A percentile compares a stretch with the other conserved stretches of the same genome.
phyloP scores from a whole-genome alignment of 2,329 filamentous ascomycete genomes.

The Beauveria varroae region DNA sequence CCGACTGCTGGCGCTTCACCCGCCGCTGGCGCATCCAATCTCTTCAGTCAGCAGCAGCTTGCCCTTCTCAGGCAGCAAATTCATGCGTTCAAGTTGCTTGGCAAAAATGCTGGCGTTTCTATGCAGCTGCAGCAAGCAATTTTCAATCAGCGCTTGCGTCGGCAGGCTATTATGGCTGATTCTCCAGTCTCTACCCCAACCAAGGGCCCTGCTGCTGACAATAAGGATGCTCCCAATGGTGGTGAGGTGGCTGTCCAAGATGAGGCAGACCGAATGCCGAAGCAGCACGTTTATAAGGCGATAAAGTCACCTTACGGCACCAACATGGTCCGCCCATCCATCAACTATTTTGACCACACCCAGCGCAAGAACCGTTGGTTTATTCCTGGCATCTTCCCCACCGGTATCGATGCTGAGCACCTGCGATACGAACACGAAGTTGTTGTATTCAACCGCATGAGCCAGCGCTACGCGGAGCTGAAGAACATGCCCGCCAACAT shows the following conservation, averaged over 20 bases:
- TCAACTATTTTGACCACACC: constrained; percentile 75
- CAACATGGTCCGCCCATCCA: constrained; percentile 44
- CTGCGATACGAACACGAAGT: constrained; percentile 80
- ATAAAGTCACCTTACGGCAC: constrained; percentile 66
- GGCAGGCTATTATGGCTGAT: constrained; percentile 45
- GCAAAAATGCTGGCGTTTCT: constrained; percentile 80
- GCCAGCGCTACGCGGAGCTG: constrained; percentile 74
- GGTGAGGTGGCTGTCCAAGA: constrained; percentile 27
- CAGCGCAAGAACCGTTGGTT: constrained; percentile 69
- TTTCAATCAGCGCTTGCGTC: constrained; percentile 65
- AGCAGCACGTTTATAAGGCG: constrained; percentile 56
- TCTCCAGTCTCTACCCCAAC: constrained; percentile 31
- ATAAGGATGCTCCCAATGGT: constrained; percentile 29
- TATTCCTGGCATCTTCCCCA: constrained; percentile 81
- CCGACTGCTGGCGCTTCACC: constrained; percentile 24
- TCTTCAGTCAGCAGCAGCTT: constrained; percentile 74
- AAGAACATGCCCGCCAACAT: constrained; percentile 79
- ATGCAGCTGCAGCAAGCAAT: constrained; percentile 72
- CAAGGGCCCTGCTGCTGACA: constrained; percentile 20
- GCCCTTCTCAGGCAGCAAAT: constrained; percentile 77
- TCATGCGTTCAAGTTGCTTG: constrained; percentile 80
- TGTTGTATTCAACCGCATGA: constrained; percentile 84
- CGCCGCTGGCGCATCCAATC: constrained; percentile 37
- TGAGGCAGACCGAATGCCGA: constrained; percentile 25
- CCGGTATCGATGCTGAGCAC: constrained; percentile 81